These are phyloP conservation scores for Malus hybrid DNA, from an alignment of 331 rosid species.

Conservation along the genomic window DNA sequence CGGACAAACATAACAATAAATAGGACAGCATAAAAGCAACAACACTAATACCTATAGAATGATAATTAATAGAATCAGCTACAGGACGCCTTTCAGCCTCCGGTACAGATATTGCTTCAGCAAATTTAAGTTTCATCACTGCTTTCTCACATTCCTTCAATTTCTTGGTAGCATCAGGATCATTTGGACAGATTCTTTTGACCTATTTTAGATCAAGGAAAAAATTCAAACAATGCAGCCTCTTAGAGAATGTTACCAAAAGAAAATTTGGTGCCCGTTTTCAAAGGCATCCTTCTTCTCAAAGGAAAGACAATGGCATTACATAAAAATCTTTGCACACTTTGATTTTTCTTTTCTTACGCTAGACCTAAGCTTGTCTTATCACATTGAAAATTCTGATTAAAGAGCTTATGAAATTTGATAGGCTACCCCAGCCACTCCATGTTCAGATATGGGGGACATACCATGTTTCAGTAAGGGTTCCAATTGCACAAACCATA, in stretches of 20 bases:
- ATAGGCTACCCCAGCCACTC: not conserved
- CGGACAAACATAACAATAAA: not conserved
- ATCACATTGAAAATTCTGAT: not conserved
- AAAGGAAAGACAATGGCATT: not conserved
- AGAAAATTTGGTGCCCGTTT: not conserved
- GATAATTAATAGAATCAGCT: slow-evolving; percentile 83
- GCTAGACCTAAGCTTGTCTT: not conserved
- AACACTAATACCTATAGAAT: slow-evolving; percentile 53
- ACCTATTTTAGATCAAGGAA: slow-evolving; percentile 41
- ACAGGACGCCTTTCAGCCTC: slow-evolving; percentile 52
- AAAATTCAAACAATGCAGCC: not conserved
- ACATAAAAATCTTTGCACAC: not conserved
- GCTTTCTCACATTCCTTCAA: slow-evolving; percentile 97
- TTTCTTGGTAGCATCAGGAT: slow-evolving; percentile 87
- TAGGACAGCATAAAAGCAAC: not conserved
- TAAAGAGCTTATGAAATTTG: not conserved
- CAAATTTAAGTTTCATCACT: slow-evolving; percentile 91
- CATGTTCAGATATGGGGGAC: not conserved
- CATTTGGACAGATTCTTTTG: slow-evolving; percentile 79
- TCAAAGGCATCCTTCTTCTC: not conserved
- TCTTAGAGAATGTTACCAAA: not conserved
- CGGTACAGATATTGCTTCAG: slow-evolving; percentile 86
- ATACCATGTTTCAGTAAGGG: not conserved
- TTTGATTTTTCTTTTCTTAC: not conserved
- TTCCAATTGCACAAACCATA: not conserved